Conservation (phyloP, 306 rosid genomes). For the Echinosophora koreensis region DNA sequence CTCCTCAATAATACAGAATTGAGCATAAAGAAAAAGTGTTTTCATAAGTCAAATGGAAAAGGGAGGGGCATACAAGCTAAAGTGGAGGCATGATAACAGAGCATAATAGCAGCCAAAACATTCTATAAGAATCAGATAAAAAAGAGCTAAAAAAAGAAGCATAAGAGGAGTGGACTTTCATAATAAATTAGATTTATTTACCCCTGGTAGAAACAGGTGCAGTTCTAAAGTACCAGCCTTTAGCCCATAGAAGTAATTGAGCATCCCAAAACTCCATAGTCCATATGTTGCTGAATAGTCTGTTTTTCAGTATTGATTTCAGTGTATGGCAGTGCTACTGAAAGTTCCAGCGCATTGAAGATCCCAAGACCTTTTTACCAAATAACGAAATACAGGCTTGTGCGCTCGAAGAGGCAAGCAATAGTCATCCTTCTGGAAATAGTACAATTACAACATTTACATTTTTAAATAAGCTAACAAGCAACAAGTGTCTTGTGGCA, state of each 20-base stretch:
- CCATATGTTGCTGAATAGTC: not conserved
- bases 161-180: conserved; percentile 1
- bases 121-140: conserved; percentile 45
- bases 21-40: conserved; percentile 37
- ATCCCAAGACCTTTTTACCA: too few relatives aligned
- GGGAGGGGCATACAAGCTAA: conserved; percentile 45
- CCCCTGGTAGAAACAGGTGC: conserved; percentile 42
- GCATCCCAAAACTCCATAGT: conserved; percentile 21
- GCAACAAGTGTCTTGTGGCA: too few relatives aligned
- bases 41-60: conserved; percentile 3
- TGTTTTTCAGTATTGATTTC: not conserved
- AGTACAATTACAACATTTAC: too few relatives aligned
- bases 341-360: too few relatives aligned
- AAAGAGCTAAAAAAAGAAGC: conserved; percentile 37
- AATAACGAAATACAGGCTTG: too few relatives aligned
- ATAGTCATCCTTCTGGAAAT: too few relatives aligned
- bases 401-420: too few relatives aligned
- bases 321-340: too few relatives aligned
- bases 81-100: conserved; percentile 50
- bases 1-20: conserved; percentile 35
- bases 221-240: conserved; percentile 5
- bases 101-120: conserved; percentile 16
- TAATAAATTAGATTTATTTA: conserved; percentile 40
- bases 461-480: too few relatives aligned
- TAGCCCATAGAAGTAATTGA: not conserved